These are phyloP conservation scores for Pisolithus microcarpus DNA, from an alignment of 768 basidiomycete species.

Conservation along the genomic window DNA sequence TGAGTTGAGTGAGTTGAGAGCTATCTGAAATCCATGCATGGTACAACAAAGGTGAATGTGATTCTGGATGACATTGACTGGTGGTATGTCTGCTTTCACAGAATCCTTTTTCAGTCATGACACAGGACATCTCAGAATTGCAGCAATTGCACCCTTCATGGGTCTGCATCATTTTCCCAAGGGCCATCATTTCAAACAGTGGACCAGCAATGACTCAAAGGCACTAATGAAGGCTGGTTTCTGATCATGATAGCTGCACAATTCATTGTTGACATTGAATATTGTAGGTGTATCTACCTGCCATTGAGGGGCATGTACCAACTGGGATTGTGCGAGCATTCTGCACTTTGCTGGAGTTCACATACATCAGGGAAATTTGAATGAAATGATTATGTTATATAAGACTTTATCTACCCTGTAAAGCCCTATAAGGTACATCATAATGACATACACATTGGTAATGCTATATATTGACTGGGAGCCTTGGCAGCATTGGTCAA, in stretches of 20 bases:
- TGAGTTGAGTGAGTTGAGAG: conserved; percentile 30
- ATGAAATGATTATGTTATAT: no score
- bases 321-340: no score
- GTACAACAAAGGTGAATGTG: conserved; percentile 9
- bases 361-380: no score
- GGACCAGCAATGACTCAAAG: conserved; percentile 33
- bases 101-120: not conserved
- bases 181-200: conserved; percentile 22
- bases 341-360: no score
- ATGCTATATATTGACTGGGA: no score
- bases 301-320: no score
- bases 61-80: conserved; percentile 32
- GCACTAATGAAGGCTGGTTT: conserved; percentile 30
- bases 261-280: not conserved
- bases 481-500: no score
- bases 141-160: conserved; percentile 8
- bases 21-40: conserved; percentile 21
- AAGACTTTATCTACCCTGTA: no score
- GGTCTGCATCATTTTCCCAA: conserved; percentile 19
- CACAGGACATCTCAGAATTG: conserved; percentile 8
- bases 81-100: conserved; percentile 17
- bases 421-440: no score
- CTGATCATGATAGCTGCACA: not conserved
- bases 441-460: no score
- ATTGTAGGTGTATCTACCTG: conserved; percentile 18